Conservation (phyloP, 108 stramenopile genomes). For the Phaeodactylum tricornutum region DNA sequence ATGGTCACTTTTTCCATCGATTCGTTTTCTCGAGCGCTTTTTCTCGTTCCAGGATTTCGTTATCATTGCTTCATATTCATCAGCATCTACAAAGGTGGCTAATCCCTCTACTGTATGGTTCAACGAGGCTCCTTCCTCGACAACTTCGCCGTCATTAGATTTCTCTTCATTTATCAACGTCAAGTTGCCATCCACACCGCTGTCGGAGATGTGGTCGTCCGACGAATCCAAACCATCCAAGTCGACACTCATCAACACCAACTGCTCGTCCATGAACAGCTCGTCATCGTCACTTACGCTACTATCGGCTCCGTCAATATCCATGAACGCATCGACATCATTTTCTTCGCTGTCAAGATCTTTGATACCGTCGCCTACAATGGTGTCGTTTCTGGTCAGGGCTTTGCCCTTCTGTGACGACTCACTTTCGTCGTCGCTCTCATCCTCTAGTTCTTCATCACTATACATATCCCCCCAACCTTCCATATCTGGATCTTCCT, state of each 20-base stretch:
- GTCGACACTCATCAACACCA: constrained; percentile 10
- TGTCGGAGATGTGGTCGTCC: constrained; percentile 5
- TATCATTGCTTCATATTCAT: constrained; percentile 55
- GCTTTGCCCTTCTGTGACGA: not conserved
- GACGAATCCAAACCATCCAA: not conserved
- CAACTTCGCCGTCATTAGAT: constrained; percentile 7
- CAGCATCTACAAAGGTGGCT: constrained; percentile 43
- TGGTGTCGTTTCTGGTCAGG: too few relatives aligned
- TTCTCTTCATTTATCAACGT: constrained; percentile 18
- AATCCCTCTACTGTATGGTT: too few relatives aligned
- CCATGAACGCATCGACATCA: constrained; percentile 54
- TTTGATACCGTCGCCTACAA: not conserved
- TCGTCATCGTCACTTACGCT: constrained; percentile 1
- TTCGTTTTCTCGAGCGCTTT: too few relatives aligned
- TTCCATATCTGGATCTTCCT: constrained; percentile 90
- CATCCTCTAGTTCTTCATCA: constrained; percentile 30
- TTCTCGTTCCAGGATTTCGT: constrained; percentile 15
- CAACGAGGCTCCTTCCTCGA: too few relatives aligned
- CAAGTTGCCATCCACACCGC: constrained; percentile 12
- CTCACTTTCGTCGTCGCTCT: constrained; percentile 18
- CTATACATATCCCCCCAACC: constrained; percentile 77
- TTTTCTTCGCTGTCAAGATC: constrained; percentile 15
- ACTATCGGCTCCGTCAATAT: constrained; percentile 23
- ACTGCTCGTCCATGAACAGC: constrained; percentile 1
- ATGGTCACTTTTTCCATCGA: too few relatives aligned